Percentiles rank a stretch among this genome's conserved stretches.
Evolutionary conservation across 2,329 filamentous ascomycete genomes (phyloP).

Genomic region (Elsinoe arachidis): DNA sequence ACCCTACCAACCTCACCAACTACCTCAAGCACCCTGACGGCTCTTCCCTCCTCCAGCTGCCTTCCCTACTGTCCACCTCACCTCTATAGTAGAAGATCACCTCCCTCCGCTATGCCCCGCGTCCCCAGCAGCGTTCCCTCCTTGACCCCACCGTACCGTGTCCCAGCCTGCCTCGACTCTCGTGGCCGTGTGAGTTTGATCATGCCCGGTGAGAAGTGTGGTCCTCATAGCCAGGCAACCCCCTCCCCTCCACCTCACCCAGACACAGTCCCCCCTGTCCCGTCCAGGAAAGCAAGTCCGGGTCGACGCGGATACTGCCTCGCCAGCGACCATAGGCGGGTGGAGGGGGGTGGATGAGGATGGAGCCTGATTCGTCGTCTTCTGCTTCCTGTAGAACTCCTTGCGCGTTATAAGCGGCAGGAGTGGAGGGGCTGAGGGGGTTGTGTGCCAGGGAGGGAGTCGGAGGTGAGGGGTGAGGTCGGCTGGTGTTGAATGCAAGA

Average conservation of each 20-base stretch:
- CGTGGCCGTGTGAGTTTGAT: neutral
- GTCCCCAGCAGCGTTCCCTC: no score
- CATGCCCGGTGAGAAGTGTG: neutral
- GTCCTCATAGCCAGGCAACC: neutral
- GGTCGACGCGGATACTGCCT: slow-evolving; percentile 73
- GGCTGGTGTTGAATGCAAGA: neutral
- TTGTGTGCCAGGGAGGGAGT: neutral
- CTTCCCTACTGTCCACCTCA: no score
- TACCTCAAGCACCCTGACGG: no score
- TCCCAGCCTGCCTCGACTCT: neutral
- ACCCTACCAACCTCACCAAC: no score
- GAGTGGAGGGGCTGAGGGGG: neutral
- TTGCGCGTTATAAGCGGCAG: neutral
- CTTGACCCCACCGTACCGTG: no score
- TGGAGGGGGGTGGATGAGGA: slow-evolving; percentile 44
- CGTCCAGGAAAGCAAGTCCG: slow-evolving; percentile 70
- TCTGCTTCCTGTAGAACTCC: neutral
- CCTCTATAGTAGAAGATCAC: no score
- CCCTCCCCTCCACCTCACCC: neutral
- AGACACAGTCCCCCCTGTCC: neutral
- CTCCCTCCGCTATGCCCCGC: no score
- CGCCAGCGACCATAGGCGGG: slow-evolving; percentile 83
- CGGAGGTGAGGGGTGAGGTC: neutral
- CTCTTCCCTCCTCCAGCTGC: no score
- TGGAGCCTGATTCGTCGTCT: neutral